Base-by-base conservation (phyloP, 73 alveolate genomes). In the Paramecium biaurelia region DNA sequence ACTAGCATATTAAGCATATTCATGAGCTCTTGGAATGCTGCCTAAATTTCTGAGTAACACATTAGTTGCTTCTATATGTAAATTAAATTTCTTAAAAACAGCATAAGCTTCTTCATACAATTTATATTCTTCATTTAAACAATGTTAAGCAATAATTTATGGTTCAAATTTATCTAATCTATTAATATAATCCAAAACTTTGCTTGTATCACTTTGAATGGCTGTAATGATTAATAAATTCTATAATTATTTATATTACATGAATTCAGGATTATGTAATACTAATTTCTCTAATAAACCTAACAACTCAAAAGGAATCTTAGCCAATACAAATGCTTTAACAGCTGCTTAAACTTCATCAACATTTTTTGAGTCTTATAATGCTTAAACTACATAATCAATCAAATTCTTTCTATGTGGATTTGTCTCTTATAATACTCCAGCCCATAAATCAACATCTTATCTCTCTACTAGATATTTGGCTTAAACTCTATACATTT, bases 121-220 rank as follows among this genome's bases (percentile, higher is more conserved):
- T 45, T 85, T 82, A 92, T 96, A 95, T 56, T 93, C 92, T 41
- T 94, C 97, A 56, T 94, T 95, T 57, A 97, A 93, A 49, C 99
- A 99, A 76, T 96, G 96, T 95, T 97, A 92, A 57, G 99, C 99
- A 6, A 99, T 96, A 89, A 98, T 99, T 35, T 93, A 96, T 42
- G 99, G 99, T 94, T 99, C 99, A 95, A 97, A 99, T 97, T 99
- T 99, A 94, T 99, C 99, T 92, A 99, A 98, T 93, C 99, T 97
- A 96, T 98, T 98, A 89, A 99, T 97, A 95, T 98, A 99, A 94
- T 98, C 99, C 99, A 97, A 97, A 18, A 99, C 99, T 70, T 98
- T 97, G 30, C 99, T 70, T 70, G 93, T 92, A 95, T 99, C 99
- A 34, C 99, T 96, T 93, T 98, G 96, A 92, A 99, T 98, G 21